These are phyloP conservation scores for Porogramme epimiltina DNA, from an alignment of 1,284 basidiomycete genomes.

Conservation along the genomic window DNA sequence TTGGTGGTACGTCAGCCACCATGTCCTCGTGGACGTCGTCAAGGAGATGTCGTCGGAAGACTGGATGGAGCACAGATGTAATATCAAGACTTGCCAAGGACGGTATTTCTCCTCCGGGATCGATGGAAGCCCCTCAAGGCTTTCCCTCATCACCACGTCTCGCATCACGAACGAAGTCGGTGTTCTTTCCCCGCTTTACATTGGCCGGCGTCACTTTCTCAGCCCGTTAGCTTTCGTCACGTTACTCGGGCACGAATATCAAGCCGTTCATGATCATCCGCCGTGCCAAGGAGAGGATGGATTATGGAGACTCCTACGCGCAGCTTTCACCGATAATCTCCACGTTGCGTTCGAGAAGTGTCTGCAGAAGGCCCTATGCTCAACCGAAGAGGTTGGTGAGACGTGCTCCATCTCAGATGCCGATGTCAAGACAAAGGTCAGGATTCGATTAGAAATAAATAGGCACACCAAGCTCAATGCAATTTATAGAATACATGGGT, in stretches of 20 bases:
- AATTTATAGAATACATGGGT: too few relatives aligned
- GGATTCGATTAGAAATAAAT: too few relatives aligned
- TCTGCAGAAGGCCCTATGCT: not conserved
- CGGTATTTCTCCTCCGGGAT: not conserved
- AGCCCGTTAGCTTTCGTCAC: not conserved
- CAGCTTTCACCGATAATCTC: not conserved
- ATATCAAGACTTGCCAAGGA: not conserved
- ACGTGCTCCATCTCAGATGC: too few relatives aligned
- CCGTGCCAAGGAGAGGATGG: not conserved
- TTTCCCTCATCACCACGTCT: not conserved
- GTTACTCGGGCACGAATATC: not conserved
- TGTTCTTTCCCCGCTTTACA: not conserved
- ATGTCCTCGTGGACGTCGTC: not conserved
- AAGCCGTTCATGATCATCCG: not conserved
- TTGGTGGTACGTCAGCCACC: not conserved
- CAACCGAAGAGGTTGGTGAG: too few relatives aligned
- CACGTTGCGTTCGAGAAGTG: not conserved
- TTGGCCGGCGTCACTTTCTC: not conserved
- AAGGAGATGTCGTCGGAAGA: not conserved
- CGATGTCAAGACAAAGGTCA: too few relatives aligned
- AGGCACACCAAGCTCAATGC: too few relatives aligned
- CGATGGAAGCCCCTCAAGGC: not conserved
- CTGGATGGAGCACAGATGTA: not conserved
- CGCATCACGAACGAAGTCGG: too few relatives aligned
- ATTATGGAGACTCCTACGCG: not conserved